phyloP scores from a whole-genome alignment of 78 protist species.

The Cyanophora paradoxa region DNA sequence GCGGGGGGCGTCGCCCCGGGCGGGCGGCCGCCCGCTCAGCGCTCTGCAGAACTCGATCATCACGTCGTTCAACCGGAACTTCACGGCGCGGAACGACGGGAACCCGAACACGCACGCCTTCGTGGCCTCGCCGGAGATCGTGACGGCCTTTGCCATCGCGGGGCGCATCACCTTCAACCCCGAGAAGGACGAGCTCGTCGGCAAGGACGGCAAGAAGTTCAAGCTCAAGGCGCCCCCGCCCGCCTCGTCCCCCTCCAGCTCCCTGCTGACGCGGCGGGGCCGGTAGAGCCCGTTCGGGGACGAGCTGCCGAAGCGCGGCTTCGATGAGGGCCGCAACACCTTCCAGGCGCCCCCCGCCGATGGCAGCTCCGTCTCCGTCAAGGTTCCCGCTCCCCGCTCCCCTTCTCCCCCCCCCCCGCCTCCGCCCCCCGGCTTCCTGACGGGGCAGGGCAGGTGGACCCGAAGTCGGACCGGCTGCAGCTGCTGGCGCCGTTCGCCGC shows the following conservation, averaged over 20 bases:
- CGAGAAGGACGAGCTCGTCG: slow-evolving; percentile 62
- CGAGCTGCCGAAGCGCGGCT: slow-evolving; percentile 81
- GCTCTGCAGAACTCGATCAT: slow-evolving; percentile 82
- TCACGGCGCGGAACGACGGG: slow-evolving; percentile 81
- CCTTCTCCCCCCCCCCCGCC: too few relatives aligned
- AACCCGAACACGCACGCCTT: slow-evolving; percentile 88
- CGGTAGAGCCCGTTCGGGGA: too few relatives aligned
- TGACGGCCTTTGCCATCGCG: slow-evolving; percentile 81
- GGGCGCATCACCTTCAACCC: slow-evolving; percentile 87
- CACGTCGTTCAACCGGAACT: slow-evolving; percentile 94
- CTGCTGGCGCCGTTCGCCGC: slow-evolving; percentile 72
- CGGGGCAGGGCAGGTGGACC: slow-evolving; percentile 46
- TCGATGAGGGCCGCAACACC: slow-evolving; percentile 78
- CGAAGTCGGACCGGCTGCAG: slow-evolving; percentile 72
- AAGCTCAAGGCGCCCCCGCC: slow-evolving; percentile 65
- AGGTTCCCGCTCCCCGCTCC: too few relatives aligned
- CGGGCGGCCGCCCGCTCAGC: too few relatives aligned
- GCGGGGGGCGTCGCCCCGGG: too few relatives aligned
- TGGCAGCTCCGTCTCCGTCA: slow-evolving; percentile 42
- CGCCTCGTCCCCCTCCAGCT: too few relatives aligned
- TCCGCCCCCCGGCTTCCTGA: not conserved
- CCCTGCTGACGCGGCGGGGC: too few relatives aligned
- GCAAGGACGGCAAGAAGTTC: slow-evolving; percentile 48
- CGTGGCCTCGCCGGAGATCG: slow-evolving; percentile 90
- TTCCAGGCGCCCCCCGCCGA: slow-evolving; percentile 73